Conservation (phyloP, 148 eudicot genomes). For the Nepenthes gracilis region DNA sequence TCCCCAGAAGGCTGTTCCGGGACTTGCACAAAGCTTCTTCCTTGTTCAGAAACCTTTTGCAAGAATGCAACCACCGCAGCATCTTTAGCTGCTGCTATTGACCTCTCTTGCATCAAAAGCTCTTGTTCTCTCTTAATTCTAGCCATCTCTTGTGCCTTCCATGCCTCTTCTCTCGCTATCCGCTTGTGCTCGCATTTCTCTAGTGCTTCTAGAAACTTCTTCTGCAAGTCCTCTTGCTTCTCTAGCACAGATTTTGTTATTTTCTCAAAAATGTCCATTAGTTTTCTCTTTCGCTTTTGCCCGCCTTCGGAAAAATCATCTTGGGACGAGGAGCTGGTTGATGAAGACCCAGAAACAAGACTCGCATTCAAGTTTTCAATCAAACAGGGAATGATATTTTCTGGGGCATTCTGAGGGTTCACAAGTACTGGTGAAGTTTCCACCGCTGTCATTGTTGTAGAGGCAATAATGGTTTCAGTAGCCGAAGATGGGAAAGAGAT, state of each 20-base stretch:
- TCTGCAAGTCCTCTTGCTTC: conserved; percentile 69
- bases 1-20: conserved; percentile 16
- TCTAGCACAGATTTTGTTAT: conserved; percentile 55
- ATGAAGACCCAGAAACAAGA: conserved; percentile 37
- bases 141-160: conserved; percentile 59
- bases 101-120: conserved; percentile 42
- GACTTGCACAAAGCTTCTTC: conserved; percentile 10
- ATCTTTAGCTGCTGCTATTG: conserved; percentile 56
- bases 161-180: conserved; percentile 60
- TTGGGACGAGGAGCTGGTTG: conserved; percentile 49
- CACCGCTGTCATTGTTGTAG: conserved; percentile 16
- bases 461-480: conserved; percentile 11
- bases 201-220: conserved; percentile 54
- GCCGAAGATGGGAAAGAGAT: conserved; percentile 20
- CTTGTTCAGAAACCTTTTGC: conserved; percentile 50
- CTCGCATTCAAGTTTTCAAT: conserved; percentile 16
- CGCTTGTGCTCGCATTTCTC: conserved; percentile 66
- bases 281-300: conserved; percentile 46
- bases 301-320: conserved; percentile 28
- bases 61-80: conserved; percentile 64
- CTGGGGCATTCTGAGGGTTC: conserved; percentile 17
- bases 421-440: conserved; percentile 9
- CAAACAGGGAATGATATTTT: conserved; percentile 23
- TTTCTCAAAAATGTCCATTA: conserved; percentile 32
- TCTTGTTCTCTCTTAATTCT: conserved; percentile 55